phyloP scores from a whole-genome alignment of 139 green algal species.

The Volvox africanus region DNA sequence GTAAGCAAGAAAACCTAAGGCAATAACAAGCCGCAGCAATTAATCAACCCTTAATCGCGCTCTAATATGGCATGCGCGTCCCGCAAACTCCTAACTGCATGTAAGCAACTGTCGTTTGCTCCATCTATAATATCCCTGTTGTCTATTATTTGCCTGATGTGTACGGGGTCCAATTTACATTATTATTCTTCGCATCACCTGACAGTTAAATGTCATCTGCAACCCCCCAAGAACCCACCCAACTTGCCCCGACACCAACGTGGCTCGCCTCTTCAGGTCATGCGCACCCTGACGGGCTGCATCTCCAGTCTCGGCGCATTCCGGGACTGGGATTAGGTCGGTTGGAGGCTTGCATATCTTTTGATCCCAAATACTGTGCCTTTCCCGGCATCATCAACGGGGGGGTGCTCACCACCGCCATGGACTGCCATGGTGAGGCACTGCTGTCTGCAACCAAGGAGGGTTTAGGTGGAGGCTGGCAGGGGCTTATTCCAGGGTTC shows the following conservation, averaged over 20 bases:
- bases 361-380: slow-evolving; percentile 69
- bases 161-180: not conserved
- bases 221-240: not conserved
- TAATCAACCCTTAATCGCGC: not conserved
- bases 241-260: not conserved
- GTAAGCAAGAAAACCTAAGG: not conserved
- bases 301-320: slow-evolving; percentile 72
- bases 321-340: slow-evolving; percentile 49
- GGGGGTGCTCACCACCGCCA: slow-evolving; percentile 77
- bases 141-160: not conserved
- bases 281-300: slow-evolving; percentile 69
- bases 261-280: slow-evolving; percentile 53
- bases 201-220: not conserved
- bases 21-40: not conserved
- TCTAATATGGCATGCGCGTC: not conserved
- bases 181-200: not conserved
- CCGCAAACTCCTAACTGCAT: not conserved
- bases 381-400: slow-evolving; percentile 89
- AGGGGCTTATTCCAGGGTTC: too few relatives aligned
- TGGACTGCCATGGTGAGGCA: slow-evolving; percentile 85
- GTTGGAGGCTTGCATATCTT: slow-evolving; percentile 68
- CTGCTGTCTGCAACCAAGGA: not conserved
- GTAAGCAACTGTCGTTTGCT: not conserved
- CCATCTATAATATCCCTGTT: not conserved
- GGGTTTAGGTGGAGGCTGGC: not conserved